Evolutionary conservation across 2,329 filamentous ascomycete species (phyloP), one percentile per base, ranked within the genome.

Genomic region (Xylariaceae sp.): DNA sequence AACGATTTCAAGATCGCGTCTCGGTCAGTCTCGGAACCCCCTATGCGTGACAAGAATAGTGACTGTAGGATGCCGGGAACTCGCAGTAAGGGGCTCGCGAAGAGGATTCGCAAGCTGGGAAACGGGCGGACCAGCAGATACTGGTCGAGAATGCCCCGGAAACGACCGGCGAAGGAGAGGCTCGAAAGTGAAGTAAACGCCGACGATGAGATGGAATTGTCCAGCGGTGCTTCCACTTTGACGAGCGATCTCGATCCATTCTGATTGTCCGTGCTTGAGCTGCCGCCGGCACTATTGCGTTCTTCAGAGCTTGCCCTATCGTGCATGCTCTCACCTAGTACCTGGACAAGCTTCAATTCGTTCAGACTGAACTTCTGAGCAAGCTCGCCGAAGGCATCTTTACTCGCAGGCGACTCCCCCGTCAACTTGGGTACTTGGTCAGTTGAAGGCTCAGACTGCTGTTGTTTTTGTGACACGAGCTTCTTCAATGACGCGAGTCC

Each of bases 301-400:
- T 78, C 77, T 4, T 82, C 78, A 30, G 80, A 76, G 7, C 70
- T 67, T 13, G 76, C 23, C 23, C 23, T 70, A 37, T 74, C 68
- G 66, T 89, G 85, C 78, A 88, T 84, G 47, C 79, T 77, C 1
- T 88, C 88, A 10, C 88, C 88, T 57, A 77, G 79, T 57, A 79
- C 80, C 1, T 85, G 80, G 0, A 89, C 83, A 0, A 81, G 85
- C 51, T 85, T 83, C 3, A 91, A 74, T 70, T 92, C 89, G 0
- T 79, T 73, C 9, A 83, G 77, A 58, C 87, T 89, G 69, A 92
- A 83, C 80, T 90, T 87, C 66, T 89, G 86, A 56, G 80, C 82
- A 34, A 92, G 75, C 49, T 86, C 80, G 55, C 83, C 81, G 61
- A 91, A 86, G 65, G 87, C 60, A 30, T 63, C 66, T 23, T 34